Evolutionary conservation across 768 basidiomycete genomes (phyloP).

Genomic region (Amanita jacksonii): DNA sequence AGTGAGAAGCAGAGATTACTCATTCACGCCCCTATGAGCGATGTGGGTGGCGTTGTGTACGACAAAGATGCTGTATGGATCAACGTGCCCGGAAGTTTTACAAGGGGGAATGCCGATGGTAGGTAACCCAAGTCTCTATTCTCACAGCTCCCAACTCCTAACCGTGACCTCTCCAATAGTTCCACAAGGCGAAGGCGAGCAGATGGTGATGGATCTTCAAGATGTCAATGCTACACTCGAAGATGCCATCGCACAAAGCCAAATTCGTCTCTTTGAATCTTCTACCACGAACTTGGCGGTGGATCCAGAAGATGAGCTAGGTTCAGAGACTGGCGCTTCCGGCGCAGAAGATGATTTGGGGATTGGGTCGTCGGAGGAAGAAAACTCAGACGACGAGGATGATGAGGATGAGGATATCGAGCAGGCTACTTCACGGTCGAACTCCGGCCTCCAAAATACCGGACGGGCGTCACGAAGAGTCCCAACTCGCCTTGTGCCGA

Average conservation of each 20-base stretch:
- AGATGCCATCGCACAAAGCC: constrained; percentile 69
- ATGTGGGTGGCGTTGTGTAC: constrained; percentile 92
- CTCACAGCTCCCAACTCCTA: neutral
- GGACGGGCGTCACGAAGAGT: constrained; percentile 45
- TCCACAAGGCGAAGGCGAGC: constrained; percentile 86
- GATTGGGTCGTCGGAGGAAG: constrained; percentile 14
- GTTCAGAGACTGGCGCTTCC: constrained; percentile 10
- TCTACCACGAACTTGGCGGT: constrained; percentile 64
- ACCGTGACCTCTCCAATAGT: constrained; percentile 28
- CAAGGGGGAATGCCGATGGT: constrained; percentile 64
- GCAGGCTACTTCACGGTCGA: too few species aligned
- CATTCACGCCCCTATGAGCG: constrained; percentile 98
- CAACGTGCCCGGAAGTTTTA: constrained; percentile 94
- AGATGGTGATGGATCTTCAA: constrained; percentile 97
- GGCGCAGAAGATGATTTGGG: constrained; percentile 7
- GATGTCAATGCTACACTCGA: constrained; percentile 77
- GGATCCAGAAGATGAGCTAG: constrained; percentile 22
- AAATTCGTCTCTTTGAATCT: constrained; percentile 75
- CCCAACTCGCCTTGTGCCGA: constrained; percentile 30
- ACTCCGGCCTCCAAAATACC: constrained; percentile 29
- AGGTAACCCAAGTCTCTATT: constrained; percentile 13
- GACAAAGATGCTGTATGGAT: constrained; percentile 99
- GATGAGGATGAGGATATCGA: too few species aligned
- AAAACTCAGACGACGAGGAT: constrained; percentile 13
- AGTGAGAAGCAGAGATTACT: constrained; percentile 91